Percentiles rank a stretch among this genome's conserved stretches.
Evolutionary conservation across 805 yeast species (phyloP).

Genomic region (Yamadazyma philogaea): DNA sequence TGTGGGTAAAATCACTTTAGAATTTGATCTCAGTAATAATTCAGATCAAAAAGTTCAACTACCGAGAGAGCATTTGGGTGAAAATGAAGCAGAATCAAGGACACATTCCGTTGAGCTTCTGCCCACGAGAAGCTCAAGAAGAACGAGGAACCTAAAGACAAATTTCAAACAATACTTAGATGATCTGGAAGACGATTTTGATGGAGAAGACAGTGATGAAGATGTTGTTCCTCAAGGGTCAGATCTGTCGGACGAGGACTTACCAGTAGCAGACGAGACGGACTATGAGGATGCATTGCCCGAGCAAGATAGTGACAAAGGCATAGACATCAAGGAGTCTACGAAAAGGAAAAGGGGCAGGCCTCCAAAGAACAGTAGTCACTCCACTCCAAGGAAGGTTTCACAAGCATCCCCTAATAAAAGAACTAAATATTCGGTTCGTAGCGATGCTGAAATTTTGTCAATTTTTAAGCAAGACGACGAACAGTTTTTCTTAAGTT

Average conservation of each 20-base stretch:
- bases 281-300: background rate
- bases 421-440: background rate
- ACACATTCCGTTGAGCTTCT: too few species aligned
- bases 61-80: too few species aligned
- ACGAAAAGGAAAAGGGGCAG: slow-evolving; percentile 1
- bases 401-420: background rate
- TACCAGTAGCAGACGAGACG: background rate
- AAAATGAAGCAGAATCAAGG: too few species aligned
- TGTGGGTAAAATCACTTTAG: slow-evolving; percentile 12
- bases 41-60: too few species aligned
- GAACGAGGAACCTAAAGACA: background rate
- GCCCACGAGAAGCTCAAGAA: background rate
- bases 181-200: background rate
- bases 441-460: slow-evolving; percentile 3
- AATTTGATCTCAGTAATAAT: slow-evolving; percentile 16
- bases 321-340: background rate
- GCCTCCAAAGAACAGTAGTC: background rate
- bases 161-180: background rate
- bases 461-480: slow-evolving; percentile 8
- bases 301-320: background rate
- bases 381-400: background rate
- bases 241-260: background rate
- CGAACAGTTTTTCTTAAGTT: background rate
- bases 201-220: slow-evolving; percentile 12
- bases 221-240: background rate